Evolutionary conservation across 2,329 filamentous ascomycete genomes (phyloP).

Genomic region (Penicillium sp.): DNA sequence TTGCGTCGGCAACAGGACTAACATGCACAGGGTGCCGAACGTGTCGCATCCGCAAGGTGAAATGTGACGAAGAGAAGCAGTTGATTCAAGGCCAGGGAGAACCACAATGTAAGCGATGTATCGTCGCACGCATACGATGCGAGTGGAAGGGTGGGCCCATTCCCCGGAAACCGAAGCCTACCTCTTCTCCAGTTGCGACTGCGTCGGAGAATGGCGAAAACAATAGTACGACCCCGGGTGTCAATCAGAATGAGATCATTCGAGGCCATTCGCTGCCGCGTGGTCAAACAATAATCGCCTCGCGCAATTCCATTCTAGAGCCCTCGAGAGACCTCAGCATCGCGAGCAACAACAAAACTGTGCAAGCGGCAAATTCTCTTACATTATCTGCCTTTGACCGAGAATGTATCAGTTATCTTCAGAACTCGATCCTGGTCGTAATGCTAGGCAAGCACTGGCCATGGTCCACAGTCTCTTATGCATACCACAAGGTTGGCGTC

Average conservation of each 20-base stretch:
- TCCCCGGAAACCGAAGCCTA: slow-evolving; percentile 15
- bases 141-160: slow-evolving; percentile 33
- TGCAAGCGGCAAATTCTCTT: slow-evolving; percentile 30
- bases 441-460: slow-evolving; percentile 34
- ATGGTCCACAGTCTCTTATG: slow-evolving; percentile 32
- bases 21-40: slow-evolving; percentile 30
- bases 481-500: slow-evolving; percentile 31
- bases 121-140: slow-evolving; percentile 26
- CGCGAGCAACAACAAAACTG: background rate
- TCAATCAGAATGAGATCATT: background rate
- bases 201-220: background rate
- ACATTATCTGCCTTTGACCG: slow-evolving; percentile 26
- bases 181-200: background rate
- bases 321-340: slow-evolving; percentile 10
- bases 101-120: slow-evolving; percentile 31
- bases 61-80: slow-evolving; percentile 35
- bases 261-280: background rate
- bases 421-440: slow-evolving; percentile 30
- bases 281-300: background rate
- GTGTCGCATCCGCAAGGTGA: slow-evolving; percentile 35
- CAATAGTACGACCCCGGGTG: background rate
- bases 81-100: slow-evolving; percentile 19
- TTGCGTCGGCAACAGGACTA: background rate
- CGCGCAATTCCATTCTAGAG: slow-evolving; percentile 8
- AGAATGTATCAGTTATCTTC: slow-evolving; percentile 28